Evolutionary conservation across 495 filamentous ascomycete genomes (phyloP), one percentile per base, ranked within the genome.

Genomic region (Aspergillus homomorphus): DNA sequence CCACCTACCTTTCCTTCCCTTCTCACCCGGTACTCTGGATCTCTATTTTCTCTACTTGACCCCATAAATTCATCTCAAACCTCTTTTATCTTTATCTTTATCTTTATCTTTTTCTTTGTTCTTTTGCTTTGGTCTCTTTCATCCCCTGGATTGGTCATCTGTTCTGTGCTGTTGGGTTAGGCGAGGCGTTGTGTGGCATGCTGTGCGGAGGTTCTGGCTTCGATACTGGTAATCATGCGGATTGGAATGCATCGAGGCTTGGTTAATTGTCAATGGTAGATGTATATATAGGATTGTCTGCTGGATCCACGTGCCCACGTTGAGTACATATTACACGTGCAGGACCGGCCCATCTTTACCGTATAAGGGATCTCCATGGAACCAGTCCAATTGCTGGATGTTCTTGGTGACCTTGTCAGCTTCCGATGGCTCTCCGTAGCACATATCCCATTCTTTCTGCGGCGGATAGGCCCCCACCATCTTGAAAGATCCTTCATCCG

Each of bases 381-480:
- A 86, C 85, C 82, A 87, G 4, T 66, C 63, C 58, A 86, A 51
- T 15, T 67, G 53, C 48, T 64, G 58, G 50, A 88, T 86, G 4
- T 42, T 52, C 30, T 74, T 62, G 15, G 48, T 18, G 12, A 79
- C 65, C 63, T 81, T 80, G 42, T 72, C 70, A 59, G 82, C 77
- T 60, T 87, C 82, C 2, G 70, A 79, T 16, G 62, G 53, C 56
- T 70, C 70, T 21, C 87, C 86, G 73, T 88, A 89, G 59, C 86
- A 89, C 85, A 89, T 87, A 67, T 88, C 85, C 82, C 84, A 89
- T 24, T 71, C 63, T 50, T 77, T 80, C 2, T 77, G 77, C 43
- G 57, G 71, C 9, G 84, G 84, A 75, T 89, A 90, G 48, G 76
- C 78, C 12, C 85, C 87, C 7, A 90, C 80, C 84, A 89, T 89